Percentiles rank a stretch among this genome's conserved stretches.
Conservation (phyloP, 169 alveolate genomes). For the Plasmodium knowlesi region DNA sequence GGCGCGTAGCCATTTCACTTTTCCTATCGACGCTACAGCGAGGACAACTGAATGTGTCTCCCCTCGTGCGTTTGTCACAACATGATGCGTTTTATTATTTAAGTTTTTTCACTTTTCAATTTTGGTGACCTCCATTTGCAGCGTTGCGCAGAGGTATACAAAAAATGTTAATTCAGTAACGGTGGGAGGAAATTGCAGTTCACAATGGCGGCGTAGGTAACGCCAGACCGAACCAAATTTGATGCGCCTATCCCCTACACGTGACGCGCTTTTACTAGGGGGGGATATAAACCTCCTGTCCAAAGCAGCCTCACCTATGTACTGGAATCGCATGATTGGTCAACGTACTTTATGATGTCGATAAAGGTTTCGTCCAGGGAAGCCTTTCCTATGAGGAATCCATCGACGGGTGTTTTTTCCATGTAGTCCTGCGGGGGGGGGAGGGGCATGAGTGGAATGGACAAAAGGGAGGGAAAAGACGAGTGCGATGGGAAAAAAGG, state of each 20-base stretch:
- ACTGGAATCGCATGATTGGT: not conserved
- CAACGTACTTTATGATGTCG: conserved; percentile 53
- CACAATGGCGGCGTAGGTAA: not conserved
- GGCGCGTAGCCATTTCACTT: not conserved
- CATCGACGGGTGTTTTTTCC: conserved; percentile 32
- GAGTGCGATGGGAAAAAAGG: not conserved
- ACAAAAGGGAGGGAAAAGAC: not conserved
- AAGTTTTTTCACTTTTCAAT: not conserved
- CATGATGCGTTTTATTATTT: not conserved
- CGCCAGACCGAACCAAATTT: not conserved
- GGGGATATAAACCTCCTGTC: not conserved
- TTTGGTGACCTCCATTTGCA: not conserved
- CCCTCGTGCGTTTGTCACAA: not conserved
- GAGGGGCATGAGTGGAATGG: not conserved
- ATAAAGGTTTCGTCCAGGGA: conserved; percentile 47
- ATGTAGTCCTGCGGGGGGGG: conserved; percentile 15
- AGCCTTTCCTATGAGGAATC: conserved; percentile 50
- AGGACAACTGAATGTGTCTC: not conserved
- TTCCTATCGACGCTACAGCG: not conserved
- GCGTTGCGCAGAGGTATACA: not conserved
- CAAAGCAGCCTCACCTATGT: not conserved
- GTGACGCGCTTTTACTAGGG: not conserved
- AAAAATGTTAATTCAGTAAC: too few relatives aligned
- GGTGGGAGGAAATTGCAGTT: not conserved
- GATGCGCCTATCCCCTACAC: not conserved